Conservation (phyloP, 2,329 filamentous ascomycete genomes). For the Pestalotiopsis sp. region DNA sequence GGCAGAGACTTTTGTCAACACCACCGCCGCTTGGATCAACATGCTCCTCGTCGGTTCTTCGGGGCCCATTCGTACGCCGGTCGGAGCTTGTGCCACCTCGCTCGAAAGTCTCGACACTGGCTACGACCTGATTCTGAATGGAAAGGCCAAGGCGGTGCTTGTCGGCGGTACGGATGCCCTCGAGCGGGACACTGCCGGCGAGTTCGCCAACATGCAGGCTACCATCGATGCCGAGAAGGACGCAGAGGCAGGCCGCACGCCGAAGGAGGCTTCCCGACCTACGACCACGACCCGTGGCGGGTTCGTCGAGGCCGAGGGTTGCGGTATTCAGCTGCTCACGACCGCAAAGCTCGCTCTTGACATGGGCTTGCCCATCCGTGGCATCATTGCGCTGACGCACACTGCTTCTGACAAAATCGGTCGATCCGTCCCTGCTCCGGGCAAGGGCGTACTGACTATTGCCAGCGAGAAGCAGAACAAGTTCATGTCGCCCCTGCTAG, state of each 20-base stretch:
- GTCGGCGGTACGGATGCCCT: slow-evolving; percentile 40
- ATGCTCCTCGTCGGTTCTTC: slow-evolving; percentile 41
- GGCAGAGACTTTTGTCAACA: slow-evolving; percentile 38
- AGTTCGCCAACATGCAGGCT: slow-evolving; percentile 40
- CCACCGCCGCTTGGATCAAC: slow-evolving; percentile 40
- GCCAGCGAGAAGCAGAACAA: slow-evolving; percentile 25
- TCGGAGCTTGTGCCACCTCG: slow-evolving; percentile 40
- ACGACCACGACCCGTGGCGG: slow-evolving; percentile 34
- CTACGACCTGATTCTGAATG: slow-evolving; percentile 33
- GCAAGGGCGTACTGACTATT: slow-evolving; percentile 36
- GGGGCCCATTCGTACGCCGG: slow-evolving; percentile 38
- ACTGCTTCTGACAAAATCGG: slow-evolving; percentile 37
- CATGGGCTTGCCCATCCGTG: slow-evolving; percentile 37
- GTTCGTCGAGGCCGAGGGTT: slow-evolving; percentile 40
- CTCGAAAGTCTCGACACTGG: slow-evolving; percentile 39
- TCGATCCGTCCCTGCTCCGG: slow-evolving; percentile 41
- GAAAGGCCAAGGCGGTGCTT: slow-evolving; percentile 33
- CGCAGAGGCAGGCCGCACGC: slow-evolving; percentile 26
- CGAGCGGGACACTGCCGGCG: slow-evolving; percentile 30
- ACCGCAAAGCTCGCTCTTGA: slow-evolving; percentile 36
- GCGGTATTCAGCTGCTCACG: slow-evolving; percentile 38
- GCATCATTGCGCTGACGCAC: slow-evolving; percentile 33
- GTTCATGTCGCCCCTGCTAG: slow-evolving; percentile 27
- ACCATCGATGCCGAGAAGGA: slow-evolving; percentile 35
- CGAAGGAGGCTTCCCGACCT: slow-evolving; percentile 39